phyloP scores from a whole-genome alignment of 495 filamentous ascomycete species.

The Talaromyces nanjingensis region DNA sequence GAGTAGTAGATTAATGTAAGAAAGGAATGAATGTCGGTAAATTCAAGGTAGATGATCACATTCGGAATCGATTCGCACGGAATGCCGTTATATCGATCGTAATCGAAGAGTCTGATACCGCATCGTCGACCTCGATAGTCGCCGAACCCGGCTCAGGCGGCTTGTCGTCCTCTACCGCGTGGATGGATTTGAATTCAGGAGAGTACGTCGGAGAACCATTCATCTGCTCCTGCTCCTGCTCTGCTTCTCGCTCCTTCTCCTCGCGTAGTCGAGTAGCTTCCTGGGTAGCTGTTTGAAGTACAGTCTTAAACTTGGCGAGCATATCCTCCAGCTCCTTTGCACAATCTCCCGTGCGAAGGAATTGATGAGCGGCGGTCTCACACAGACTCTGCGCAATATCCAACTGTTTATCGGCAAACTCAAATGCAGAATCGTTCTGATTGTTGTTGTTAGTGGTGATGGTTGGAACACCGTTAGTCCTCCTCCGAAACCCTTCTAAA shows the following conservation, averaged over 20 bases:
- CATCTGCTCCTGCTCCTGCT: conserved; percentile 8
- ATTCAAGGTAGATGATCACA: background rate
- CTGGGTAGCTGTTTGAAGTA: conserved; percentile 30
- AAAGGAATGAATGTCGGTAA: background rate
- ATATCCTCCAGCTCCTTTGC: conserved; percentile 63
- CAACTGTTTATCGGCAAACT: conserved; percentile 65
- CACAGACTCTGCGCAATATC: conserved; percentile 74
- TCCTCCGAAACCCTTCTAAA: background rate
- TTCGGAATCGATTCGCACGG: conserved; percentile 23
- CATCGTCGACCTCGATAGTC: conserved; percentile 39
- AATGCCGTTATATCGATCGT: conserved; percentile 38
- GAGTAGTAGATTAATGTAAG: background rate
- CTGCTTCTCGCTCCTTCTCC: conserved; percentile 26
- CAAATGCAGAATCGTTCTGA: conserved; percentile 40
- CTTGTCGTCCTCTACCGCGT: conserved; percentile 7
- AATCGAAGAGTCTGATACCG: conserved; percentile 26
- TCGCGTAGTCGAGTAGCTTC: conserved; percentile 33
- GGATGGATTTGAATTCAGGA: conserved; percentile 15
- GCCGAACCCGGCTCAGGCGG: conserved; percentile 7
- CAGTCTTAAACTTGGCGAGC: conserved; percentile 43
- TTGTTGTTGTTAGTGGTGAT: background rate
- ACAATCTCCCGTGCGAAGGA: conserved; percentile 78
- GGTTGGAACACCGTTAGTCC: background rate
- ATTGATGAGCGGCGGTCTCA: conserved; percentile 80
- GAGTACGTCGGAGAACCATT: background rate